phyloP scores from a whole-genome alignment of 2,329 filamentous ascomycete species.

The Graphiopsis chlorocephala region DNA sequence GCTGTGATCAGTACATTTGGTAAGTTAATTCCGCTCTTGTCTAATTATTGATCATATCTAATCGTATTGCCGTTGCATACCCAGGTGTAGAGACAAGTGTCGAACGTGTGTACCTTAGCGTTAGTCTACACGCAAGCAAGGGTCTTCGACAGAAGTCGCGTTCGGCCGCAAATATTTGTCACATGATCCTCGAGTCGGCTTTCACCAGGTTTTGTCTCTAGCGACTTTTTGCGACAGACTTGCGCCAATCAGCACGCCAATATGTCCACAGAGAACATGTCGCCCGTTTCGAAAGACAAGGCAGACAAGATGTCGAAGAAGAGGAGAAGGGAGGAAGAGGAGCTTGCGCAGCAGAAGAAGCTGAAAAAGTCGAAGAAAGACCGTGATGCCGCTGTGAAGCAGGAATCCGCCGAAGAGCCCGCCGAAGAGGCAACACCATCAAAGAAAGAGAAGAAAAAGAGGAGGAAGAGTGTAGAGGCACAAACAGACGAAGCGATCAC shows the following conservation, averaged over 20 bases:
- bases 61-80: background rate
- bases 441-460: constrained; percentile 16
- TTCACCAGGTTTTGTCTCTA: constrained; percentile 11
- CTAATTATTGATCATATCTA: background rate
- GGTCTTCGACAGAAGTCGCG: constrained; percentile 15
- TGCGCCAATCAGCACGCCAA: constrained; percentile 8
- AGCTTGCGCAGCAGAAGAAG: constrained; percentile 27
- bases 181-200: constrained; percentile 6
- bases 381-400: constrained; percentile 17
- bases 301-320: constrained; percentile 27
- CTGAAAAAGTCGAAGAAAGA: constrained; percentile 37
- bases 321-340: constrained; percentile 18
- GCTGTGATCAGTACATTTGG: background rate
- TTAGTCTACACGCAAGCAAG: background rate
- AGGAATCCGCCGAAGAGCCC: constrained; percentile 15
- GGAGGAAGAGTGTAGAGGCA: constrained; percentile 1
- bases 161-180: constrained; percentile 17
- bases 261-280: constrained; percentile 15
- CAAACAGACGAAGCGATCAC: constrained; percentile 7
- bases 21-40: background rate
- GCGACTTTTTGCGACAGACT: constrained; percentile 16
- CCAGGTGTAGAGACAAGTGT: background rate
- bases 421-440: background rate
- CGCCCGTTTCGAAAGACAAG: constrained; percentile 4
- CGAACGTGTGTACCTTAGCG: background rate